Evolutionary conservation across 179 eudicot genomes (phyloP).

Genomic region (Corrigiola litoralis): DNA sequence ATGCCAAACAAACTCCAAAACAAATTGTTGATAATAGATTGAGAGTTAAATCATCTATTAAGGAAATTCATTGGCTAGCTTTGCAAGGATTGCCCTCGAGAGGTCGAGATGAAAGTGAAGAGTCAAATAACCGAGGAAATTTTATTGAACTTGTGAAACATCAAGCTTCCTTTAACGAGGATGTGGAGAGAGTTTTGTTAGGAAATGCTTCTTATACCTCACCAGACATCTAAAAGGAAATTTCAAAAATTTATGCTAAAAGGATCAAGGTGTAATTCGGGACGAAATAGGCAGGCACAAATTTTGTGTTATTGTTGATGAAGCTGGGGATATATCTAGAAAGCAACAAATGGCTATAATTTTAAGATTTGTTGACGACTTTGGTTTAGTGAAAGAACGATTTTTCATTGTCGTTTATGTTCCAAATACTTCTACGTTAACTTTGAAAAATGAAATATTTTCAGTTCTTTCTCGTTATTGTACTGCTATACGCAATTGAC

Average conservation of each 20-base stretch:
- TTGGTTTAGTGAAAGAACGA: neutral
- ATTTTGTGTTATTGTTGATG: conserved; percentile 5
- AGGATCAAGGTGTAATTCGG: neutral
- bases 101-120: conserved; percentile 9
- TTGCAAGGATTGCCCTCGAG: conserved; percentile 4
- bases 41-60: neutral
- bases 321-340: neutral
- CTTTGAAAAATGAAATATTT: neutral
- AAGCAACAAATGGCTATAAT: conserved; percentile 2
- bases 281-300: neutral
- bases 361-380: neutral
- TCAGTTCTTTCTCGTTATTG: neutral
- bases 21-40: neutral
- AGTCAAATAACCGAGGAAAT: neutral
- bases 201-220: neutral
- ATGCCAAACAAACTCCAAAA: neutral
- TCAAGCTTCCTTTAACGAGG: neutral
- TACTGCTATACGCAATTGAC: neutral
- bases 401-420: neutral
- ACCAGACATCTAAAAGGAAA: neutral
- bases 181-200: neutral
- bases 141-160: conserved; percentile 1
- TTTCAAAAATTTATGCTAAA: neutral
- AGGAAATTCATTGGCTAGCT: neutral
- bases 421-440: neutral